phyloP scores from a whole-genome alignment of 2,329 filamentous ascomycete species.

The Xylariales sp. region DNA sequence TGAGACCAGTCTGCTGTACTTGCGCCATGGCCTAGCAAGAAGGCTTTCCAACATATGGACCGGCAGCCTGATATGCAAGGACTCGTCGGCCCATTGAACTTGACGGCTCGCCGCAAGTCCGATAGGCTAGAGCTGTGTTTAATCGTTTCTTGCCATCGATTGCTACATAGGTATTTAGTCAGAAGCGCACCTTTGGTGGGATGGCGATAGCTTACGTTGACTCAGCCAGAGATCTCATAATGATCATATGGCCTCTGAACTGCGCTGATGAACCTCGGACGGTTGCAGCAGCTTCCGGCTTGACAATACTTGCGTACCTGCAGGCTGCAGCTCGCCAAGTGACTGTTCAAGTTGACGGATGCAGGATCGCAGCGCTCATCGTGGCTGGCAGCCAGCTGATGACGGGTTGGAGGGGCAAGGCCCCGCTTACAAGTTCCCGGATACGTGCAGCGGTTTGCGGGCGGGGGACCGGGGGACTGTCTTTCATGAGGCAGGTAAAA shows the following conservation, averaged over 20 bases:
- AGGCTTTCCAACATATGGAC: slow-evolving; percentile 91
- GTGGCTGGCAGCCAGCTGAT: background rate
- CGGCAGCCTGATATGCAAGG: slow-evolving; percentile 70
- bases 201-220: slow-evolving; percentile 22
- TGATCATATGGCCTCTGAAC: slow-evolving; percentile 8
- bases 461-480: background rate
- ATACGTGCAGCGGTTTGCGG: too few species aligned
- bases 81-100: slow-evolving; percentile 51
- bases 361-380: too few species aligned
- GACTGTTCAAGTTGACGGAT: too few species aligned
- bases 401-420: background rate
- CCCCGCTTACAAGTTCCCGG: background rate
- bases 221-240: slow-evolving; percentile 26
- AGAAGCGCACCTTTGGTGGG: background rate
- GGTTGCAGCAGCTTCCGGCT: background rate
- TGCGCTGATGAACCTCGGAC: background rate
- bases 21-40: slow-evolving; percentile 70
- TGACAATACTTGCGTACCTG: too few species aligned
- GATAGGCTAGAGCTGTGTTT: slow-evolving; percentile 51
- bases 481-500: too few species aligned
- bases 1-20: slow-evolving; percentile 64
- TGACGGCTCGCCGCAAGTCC: slow-evolving; percentile 62
- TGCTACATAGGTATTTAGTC: slow-evolving; percentile 35
- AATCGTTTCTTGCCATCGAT: slow-evolving; percentile 64
- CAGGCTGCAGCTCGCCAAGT: too few species aligned